These are phyloP conservation scores for Rhodomyrtus tomentosa DNA, from an alignment of 345 rosid genomes.

Conservation along the genomic window DNA sequence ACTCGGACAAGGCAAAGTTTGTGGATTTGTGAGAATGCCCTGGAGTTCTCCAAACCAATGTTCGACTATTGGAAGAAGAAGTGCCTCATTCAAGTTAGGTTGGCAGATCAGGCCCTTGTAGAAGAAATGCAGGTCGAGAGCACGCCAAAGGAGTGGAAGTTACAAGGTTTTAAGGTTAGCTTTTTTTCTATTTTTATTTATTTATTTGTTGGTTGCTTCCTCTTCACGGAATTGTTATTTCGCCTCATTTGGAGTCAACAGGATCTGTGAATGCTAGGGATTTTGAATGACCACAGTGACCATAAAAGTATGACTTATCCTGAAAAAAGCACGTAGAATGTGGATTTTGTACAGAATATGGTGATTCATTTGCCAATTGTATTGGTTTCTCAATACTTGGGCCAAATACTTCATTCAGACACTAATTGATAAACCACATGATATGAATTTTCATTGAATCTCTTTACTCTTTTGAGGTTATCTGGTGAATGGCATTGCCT, in stretches of 20 bases:
- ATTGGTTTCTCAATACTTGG: neutral
- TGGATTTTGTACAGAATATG: neutral
- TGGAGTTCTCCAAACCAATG: constrained; percentile 25
- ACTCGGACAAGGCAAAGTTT: constrained; percentile 48
- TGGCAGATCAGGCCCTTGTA: constrained; percentile 23
- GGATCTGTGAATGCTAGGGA: neutral
- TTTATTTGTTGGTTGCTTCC: neutral
- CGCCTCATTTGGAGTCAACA: neutral
- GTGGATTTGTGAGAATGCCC: constrained; percentile 37
- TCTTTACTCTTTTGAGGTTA: neutral
- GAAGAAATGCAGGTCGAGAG: constrained; percentile 32
- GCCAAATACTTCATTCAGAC: neutral
- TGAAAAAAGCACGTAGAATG: neutral
- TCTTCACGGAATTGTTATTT: neutral
- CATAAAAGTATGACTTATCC: neutral
- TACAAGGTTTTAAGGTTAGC: constrained; percentile 31
- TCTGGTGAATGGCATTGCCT: neutral
- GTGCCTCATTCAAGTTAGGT: constrained; percentile 21
- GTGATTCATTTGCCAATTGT: neutral
- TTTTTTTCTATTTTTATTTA: neutral
- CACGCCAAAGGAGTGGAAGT: constrained; percentile 36
- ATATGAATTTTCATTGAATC: neutral
- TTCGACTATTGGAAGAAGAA: constrained; percentile 7
- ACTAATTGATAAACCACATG: neutral
- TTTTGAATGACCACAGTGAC: neutral